These are phyloP conservation scores for Mucor indicus DNA, from an alignment of 371 early-diverging fungal genomes.

Conservation along the genomic window DNA sequence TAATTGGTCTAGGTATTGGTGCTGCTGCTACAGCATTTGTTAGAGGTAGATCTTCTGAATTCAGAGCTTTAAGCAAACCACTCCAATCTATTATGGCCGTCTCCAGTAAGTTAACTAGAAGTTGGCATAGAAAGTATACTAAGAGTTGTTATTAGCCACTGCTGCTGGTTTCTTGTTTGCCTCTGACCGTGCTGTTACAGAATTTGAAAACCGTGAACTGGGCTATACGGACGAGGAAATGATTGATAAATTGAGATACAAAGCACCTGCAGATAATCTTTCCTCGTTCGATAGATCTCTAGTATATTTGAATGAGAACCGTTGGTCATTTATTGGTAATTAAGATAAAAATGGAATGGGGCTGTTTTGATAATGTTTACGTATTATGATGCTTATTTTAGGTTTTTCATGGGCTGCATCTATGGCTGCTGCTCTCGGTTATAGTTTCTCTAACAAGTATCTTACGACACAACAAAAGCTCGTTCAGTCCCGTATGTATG, in stretches of 20 bases:
- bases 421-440: slow-evolving; percentile 63
- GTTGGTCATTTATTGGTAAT: slow-evolving; percentile 55
- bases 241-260: slow-evolving; percentile 14
- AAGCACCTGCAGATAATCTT: slow-evolving; percentile 6
- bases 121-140: not conserved
- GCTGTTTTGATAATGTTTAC: not conserved
- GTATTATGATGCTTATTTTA: slow-evolving; percentile 2
- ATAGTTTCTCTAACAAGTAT: slow-evolving; percentile 66
- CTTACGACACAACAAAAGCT: slow-evolving; percentile 70
- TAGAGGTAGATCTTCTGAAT: slow-evolving; percentile 36
- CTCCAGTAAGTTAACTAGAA: slow-evolving; percentile 25
- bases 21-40: slow-evolving; percentile 30
- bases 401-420: slow-evolving; percentile 70
- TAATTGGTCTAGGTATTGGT: slow-evolving; percentile 45
- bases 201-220: slow-evolving; percentile 35
- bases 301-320: slow-evolving; percentile 42
- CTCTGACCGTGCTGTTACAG: slow-evolving; percentile 34
- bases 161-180: slow-evolving; percentile 48
- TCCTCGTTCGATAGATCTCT: slow-evolving; percentile 26
- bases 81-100: slow-evolving; percentile 39
- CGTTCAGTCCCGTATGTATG: slow-evolving; percentile 78
- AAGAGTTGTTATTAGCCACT: slow-evolving; percentile 20
- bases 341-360: not conserved
- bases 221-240: slow-evolving; percentile 46
- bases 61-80: slow-evolving; percentile 38